Evolutionary conservation across 1,139 yeast genomes (phyloP).

Genomic region (Blastobotrys indianensis): DNA sequence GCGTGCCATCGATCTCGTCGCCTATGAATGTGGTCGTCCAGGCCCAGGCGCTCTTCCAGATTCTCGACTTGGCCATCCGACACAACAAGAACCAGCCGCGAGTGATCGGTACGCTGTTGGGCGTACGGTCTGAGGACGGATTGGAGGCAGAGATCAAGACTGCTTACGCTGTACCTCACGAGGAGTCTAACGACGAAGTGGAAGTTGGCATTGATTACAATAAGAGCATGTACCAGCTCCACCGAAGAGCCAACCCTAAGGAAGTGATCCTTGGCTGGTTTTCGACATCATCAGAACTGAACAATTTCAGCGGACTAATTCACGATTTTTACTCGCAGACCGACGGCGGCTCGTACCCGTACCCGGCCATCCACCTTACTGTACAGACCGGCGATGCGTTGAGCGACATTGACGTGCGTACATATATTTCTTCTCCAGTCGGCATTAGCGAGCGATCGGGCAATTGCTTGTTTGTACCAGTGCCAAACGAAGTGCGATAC

Average conservation of each 20-base stretch:
- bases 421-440: slow-evolving; percentile 73
- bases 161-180: slow-evolving; percentile 79
- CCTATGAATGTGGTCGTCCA: slow-evolving; percentile 34
- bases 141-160: slow-evolving; percentile 65
- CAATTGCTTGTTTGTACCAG: slow-evolving; percentile 72
- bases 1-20: slow-evolving; percentile 25
- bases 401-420: slow-evolving; percentile 48
- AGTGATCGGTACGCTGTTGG: slow-evolving; percentile 78
- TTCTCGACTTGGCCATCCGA: slow-evolving; percentile 53
- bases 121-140: slow-evolving; percentile 84
- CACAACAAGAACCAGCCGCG: slow-evolving; percentile 45
- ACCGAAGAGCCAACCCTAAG: slow-evolving; percentile 76
- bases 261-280: slow-evolving; percentile 86
- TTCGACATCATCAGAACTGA: slow-evolving; percentile 61
- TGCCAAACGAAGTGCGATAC: slow-evolving; percentile 61
- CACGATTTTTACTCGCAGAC: slow-evolving; percentile 73
- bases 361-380: slow-evolving; percentile 76
- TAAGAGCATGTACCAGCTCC: slow-evolving; percentile 63
- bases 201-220: slow-evolving; percentile 75
- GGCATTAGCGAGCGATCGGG: slow-evolving; percentile 54
- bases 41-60: slow-evolving; percentile 69
- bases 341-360: slow-evolving; percentile 62
- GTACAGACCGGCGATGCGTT: slow-evolving; percentile 37
- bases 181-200: slow-evolving; percentile 68
- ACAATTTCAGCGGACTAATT: slow-evolving; percentile 71